Base-by-base conservation (phyloP, 768 basidiomycete genomes). In the Macrocybe gigantea region DNA sequence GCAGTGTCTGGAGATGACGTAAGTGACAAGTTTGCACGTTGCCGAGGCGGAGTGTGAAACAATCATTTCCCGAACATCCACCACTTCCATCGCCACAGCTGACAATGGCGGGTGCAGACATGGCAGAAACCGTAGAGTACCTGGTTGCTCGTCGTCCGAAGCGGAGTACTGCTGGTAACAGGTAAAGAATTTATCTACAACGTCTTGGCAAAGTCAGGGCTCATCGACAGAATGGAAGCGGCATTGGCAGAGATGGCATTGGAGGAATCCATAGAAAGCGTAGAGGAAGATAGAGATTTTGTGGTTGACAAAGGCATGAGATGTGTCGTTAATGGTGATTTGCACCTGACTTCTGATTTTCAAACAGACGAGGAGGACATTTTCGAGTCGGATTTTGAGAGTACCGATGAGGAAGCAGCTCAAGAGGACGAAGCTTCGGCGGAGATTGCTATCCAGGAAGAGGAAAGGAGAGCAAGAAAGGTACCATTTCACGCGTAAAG, bases 351-450 rank as follows among this genome's bases (percentile, higher is more conserved):
- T 8, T 30, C 47, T 38, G 34, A 14, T 7, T 35, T 45, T 45
- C 38, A 10, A 41, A 41, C 57, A 89, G 90, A 88, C 44, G 90
- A 93, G 61, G 82, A 87, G 54, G 89, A 92, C 57, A 61, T 84
- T 6, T 88, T 90, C 50, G 88, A 77, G 53, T 88, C 85, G 7
- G 90, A 93, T 61, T 93, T 93, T 57, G 86, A 82, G 52, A 88
- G 85, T 53, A 92, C 90, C 0, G 90, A 92, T 49, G 88, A 88
- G 37, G 83, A 83, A 50, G 72, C 77, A 34, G 72, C 64, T 1
- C 74, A 76, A n/a, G 74, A 76, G 22, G 77, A 75, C 8, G 67
- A 70, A 12, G 78, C 78, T 5, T 72, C 67, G 5, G 83, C 70
- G 0, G 88, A 91, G 56, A 73, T 65, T 37, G 67, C 65, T n/a